Percentiles rank a stretch among this genome's conserved stretches.
Evolutionary conservation across 306 rosid genomes (phyloP).

Genomic region (Vigna angularis): DNA sequence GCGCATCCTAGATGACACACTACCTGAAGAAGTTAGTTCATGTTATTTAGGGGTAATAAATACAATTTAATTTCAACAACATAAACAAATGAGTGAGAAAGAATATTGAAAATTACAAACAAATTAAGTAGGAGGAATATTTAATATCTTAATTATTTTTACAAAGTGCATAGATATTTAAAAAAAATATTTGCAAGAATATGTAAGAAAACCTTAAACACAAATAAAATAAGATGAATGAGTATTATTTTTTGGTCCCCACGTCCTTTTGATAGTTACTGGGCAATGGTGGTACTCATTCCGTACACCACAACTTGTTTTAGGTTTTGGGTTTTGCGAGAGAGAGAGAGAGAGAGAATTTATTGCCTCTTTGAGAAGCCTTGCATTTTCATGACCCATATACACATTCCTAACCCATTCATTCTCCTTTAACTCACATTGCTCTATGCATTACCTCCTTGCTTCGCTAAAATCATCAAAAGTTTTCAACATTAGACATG

Average conservation of each 20-base stretch:
- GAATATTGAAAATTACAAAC: no score
- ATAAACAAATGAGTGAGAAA: no score
- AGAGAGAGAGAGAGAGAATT: not conserved
- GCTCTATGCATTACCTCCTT: not conserved
- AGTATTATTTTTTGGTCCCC: slow-evolving; percentile 20
- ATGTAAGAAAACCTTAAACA: no score
- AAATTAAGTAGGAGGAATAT: no score
- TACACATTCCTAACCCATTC: slow-evolving; percentile 44
- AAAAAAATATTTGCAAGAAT: no score
- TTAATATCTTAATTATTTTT: no score
- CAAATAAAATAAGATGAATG: no score
- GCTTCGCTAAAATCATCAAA: slow-evolving; percentile 1
- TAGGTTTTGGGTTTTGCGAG: not conserved
- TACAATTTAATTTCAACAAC: no score
- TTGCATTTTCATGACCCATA: not conserved
- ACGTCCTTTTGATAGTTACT: slow-evolving; percentile 33
- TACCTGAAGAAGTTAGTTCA: no score
- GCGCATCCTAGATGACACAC: no score
- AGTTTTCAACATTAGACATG: not conserved
- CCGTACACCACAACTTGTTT: slow-evolving; percentile 34
- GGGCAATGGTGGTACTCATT: slow-evolving; percentile 36
- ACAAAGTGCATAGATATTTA: no score
- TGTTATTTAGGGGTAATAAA: no score
- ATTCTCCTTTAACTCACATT: not conserved
- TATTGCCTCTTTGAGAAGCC: slow-evolving; percentile 35